Evolutionary conservation across 352 stramenopile species (phyloP).

Genomic region (Pythium insidiosum): DNA sequence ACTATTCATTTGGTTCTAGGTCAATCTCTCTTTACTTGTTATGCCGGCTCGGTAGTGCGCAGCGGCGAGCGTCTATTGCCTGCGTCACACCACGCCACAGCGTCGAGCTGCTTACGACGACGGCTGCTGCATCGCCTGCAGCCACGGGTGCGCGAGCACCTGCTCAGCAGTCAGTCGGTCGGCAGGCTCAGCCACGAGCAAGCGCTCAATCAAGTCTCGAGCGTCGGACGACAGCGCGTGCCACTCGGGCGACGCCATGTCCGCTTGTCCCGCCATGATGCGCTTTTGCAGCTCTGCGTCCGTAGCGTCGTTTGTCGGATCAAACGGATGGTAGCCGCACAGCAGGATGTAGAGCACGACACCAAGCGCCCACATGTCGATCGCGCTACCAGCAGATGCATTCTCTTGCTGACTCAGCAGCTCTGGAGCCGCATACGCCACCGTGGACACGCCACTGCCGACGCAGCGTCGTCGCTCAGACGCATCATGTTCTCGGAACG

Average conservation of each 20-base stretch:
- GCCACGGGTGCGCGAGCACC: slow-evolving; percentile 19
- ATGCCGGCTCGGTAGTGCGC: no score
- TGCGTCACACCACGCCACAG: no score
- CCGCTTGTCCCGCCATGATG: slow-evolving; percentile 15
- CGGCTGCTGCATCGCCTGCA: slow-evolving; percentile 1
- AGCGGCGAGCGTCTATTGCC: no score
- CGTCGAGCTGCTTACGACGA: no score
- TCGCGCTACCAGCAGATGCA: slow-evolving; percentile 9
- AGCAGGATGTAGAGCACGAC: slow-evolving; percentile 27
- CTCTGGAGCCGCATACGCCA: slow-evolving; percentile 24
- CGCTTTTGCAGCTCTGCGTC: slow-evolving; percentile 12
- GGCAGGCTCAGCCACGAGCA: slow-evolving; percentile 20
- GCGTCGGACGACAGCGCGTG: slow-evolving; percentile 14
- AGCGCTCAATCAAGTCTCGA: slow-evolving; percentile 13
- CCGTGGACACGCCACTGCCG: slow-evolving; percentile 19
- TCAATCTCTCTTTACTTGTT: no score
- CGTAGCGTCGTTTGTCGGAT: slow-evolving; percentile 15
- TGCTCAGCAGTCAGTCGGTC: slow-evolving; percentile 14
- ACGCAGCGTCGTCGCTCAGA: slow-evolving; percentile 12
- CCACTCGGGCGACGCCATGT: slow-evolving; percentile 16
- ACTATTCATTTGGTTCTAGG: no score
- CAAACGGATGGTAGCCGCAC: slow-evolving; percentile 25
- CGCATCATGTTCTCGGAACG: slow-evolving; percentile 17
- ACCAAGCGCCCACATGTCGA: slow-evolving; percentile 27
- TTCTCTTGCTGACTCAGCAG: slow-evolving; percentile 3